Percentiles rank a stretch among this genome's conserved stretches.
phyloP scores from a whole-genome alignment of 371 early-diverging fungal species.

The Funneliformis caledonium region DNA sequence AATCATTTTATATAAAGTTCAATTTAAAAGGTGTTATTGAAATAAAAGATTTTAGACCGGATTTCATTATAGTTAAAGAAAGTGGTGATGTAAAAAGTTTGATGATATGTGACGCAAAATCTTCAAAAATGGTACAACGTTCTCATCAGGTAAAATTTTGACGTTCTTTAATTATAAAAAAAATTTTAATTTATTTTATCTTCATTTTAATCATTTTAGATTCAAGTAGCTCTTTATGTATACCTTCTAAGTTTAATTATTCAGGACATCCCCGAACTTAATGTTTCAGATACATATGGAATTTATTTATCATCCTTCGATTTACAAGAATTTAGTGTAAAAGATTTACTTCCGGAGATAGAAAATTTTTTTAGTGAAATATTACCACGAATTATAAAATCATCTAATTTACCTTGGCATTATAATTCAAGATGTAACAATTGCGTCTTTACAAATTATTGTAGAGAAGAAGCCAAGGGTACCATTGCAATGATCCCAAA shows the following conservation, averaged over 20 bases:
- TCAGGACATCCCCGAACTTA: conserved; percentile 44
- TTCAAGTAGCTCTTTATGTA: conserved; percentile 53
- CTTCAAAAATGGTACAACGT: conserved; percentile 42
- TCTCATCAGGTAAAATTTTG: conserved; percentile 50
- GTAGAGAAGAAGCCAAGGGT: background rate
- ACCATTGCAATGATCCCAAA: conserved; percentile 4
- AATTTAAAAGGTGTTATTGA: conserved; percentile 42
- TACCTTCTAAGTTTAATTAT: conserved; percentile 46
- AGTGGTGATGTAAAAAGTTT: no score
- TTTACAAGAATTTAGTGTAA: conserved; percentile 47
- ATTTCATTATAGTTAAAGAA: conserved; percentile 48
- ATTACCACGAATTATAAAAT: background rate
- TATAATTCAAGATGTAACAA: conserved; percentile 14
- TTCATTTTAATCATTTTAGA: conserved; percentile 38
- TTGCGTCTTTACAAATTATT: conserved; percentile 6
- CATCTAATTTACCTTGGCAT: background rate
- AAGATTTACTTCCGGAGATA: conserved; percentile 46
- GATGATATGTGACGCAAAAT: conserved; percentile 52
- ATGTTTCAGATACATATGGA: conserved; percentile 47
- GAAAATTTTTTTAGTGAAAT: conserved; percentile 43
- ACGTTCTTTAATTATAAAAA: background rate
- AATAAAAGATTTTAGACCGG: conserved; percentile 48
- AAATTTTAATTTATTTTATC: no score
- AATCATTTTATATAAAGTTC: conserved; percentile 44
- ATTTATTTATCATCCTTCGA: conserved; percentile 47